Conservation (phyloP, 2,329 filamentous ascomycete species). For the Rasamsonia emersonii region DNA sequence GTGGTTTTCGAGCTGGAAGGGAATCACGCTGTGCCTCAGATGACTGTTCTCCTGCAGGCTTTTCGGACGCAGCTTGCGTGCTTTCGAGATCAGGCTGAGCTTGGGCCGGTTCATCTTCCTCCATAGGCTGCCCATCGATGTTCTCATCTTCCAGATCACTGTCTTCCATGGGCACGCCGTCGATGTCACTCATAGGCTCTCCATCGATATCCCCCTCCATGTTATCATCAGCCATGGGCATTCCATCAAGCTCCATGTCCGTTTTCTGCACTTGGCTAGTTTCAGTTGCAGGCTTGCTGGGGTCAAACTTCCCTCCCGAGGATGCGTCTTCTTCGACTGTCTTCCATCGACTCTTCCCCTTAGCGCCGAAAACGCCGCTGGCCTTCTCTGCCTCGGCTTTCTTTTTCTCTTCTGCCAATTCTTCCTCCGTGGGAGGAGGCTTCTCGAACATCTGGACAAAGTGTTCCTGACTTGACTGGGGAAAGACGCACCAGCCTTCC, state of each 20-base stretch:
- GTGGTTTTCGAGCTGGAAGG: conserved; percentile 43
- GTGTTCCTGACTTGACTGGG: conserved; percentile 61
- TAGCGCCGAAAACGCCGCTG: conserved; percentile 24
- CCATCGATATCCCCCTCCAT: conserved; percentile 38
- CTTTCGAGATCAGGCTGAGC: conserved; percentile 14
- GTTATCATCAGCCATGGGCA: conserved; percentile 29
- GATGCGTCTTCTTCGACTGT: conserved; percentile 36
- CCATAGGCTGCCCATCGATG: conserved; percentile 33
- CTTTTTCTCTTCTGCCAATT: conserved; percentile 36
- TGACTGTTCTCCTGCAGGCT: conserved; percentile 13
- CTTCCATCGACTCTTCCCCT: conserved; percentile 39
- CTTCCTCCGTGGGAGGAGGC: conserved; percentile 49
- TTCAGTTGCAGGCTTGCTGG: conserved; percentile 16
- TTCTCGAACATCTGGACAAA: conserved; percentile 65
- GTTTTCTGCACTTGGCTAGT: too few relatives aligned
- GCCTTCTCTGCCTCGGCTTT: conserved; percentile 34
- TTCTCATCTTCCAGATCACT: conserved; percentile 43
- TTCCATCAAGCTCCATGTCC: conserved; percentile 23
- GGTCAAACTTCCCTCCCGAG: conserved; percentile 22
- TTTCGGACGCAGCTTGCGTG: conserved; percentile 11
- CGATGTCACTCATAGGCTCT: conserved; percentile 39
- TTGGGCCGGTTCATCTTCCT: conserved; percentile 14
- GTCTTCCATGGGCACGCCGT: conserved; percentile 39
- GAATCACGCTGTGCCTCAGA: conserved; percentile 17
- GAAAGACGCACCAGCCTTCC: conserved; percentile 59